phyloP scores from a whole-genome alignment of 2,329 filamentous ascomycete species.

The Dothiorella sarmentorum region DNA sequence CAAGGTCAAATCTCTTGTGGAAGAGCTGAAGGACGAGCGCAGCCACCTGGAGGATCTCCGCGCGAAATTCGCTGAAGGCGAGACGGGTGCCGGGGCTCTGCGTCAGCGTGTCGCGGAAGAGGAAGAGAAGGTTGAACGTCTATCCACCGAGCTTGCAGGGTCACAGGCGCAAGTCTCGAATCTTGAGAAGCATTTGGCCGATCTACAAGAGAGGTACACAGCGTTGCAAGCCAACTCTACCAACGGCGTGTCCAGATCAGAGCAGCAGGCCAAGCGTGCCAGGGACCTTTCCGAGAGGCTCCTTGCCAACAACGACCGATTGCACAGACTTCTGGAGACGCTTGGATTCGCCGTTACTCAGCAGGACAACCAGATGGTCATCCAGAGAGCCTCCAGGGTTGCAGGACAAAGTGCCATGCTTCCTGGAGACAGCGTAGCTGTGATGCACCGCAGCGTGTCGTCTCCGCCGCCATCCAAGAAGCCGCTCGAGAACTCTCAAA shows the following conservation, averaged over 20 bases:
- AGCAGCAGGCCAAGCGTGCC: conserved; percentile 64
- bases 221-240: conserved; percentile 48
- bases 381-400: conserved; percentile 67
- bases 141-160: conserved; percentile 69
- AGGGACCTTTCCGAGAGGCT: conserved; percentile 82
- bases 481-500: conserved; percentile 57
- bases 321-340: conserved; percentile 79
- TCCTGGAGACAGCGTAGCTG: conserved; percentile 29
- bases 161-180: conserved; percentile 72
- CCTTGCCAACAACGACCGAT: conserved; percentile 77
- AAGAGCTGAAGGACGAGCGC: conserved; percentile 63
- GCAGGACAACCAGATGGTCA: conserved; percentile 67
- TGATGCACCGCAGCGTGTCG: conserved; percentile 44
- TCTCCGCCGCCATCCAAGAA: conserved; percentile 51
- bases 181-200: conserved; percentile 70
- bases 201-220: conserved; percentile 63
- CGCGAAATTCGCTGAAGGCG: conserved; percentile 72
- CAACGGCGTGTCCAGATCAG: conserved; percentile 7
- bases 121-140: conserved; percentile 64
- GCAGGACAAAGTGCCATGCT: conserved; percentile 44
- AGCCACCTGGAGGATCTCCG: conserved; percentile 66
- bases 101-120: conserved; percentile 72
- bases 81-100: conserved; percentile 76
- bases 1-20: conserved; percentile 44
- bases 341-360: conserved; percentile 79